Evolutionary conservation across 2,329 filamentous ascomycete species (phyloP).

Genomic region (Cyphellophora europaea): DNA sequence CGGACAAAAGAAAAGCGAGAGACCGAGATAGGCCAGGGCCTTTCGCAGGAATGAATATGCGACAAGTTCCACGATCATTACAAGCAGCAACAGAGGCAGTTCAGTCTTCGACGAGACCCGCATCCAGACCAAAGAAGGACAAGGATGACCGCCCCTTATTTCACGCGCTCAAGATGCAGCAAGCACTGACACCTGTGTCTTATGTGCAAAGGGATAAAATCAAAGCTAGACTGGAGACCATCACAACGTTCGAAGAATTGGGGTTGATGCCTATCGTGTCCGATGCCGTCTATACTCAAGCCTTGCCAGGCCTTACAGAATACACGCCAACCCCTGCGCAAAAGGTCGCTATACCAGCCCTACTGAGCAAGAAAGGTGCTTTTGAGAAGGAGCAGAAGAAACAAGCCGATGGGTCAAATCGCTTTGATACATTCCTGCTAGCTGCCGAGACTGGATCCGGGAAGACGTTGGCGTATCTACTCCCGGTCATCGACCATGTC

Average conservation of each 20-base stretch:
- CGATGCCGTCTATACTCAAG: slow-evolving; percentile 62
- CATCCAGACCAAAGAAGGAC: slow-evolving; percentile 8
- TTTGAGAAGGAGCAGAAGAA: slow-evolving; percentile 19
- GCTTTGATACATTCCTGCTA: slow-evolving; percentile 63
- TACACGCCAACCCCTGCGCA: slow-evolving; percentile 82
- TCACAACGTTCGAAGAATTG: slow-evolving; percentile 76
- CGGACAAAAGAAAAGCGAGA: slow-evolving; percentile 8
- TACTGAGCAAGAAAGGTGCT: slow-evolving; percentile 45
- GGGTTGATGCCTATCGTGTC: slow-evolving; percentile 62
- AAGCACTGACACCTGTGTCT: slow-evolving; percentile 62
- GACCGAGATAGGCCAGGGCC: slow-evolving; percentile 40
- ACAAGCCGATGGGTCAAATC: slow-evolving; percentile 27
- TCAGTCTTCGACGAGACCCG: not conserved
- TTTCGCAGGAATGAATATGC: slow-evolving; percentile 52
- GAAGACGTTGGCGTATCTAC: slow-evolving; percentile 86
- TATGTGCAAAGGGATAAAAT: slow-evolving; percentile 58
- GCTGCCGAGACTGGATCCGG: slow-evolving; percentile 96
- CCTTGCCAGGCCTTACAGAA: slow-evolving; percentile 63
- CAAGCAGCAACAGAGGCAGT: not conserved
- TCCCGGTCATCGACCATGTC: slow-evolving; percentile 75
- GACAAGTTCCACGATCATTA: slow-evolving; percentile 27
- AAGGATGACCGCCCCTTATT: slow-evolving; percentile 43
- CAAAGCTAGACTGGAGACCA: slow-evolving; percentile 53
- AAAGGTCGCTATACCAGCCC: slow-evolving; percentile 72
- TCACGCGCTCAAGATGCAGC: slow-evolving; percentile 93